A percentile compares a stretch with the other conserved stretches of the same genome.
These are phyloP conservation scores for Claviceps spartinae DNA, from an alignment of 2,329 filamentous ascomycete genomes.

Conservation along the genomic window DNA sequence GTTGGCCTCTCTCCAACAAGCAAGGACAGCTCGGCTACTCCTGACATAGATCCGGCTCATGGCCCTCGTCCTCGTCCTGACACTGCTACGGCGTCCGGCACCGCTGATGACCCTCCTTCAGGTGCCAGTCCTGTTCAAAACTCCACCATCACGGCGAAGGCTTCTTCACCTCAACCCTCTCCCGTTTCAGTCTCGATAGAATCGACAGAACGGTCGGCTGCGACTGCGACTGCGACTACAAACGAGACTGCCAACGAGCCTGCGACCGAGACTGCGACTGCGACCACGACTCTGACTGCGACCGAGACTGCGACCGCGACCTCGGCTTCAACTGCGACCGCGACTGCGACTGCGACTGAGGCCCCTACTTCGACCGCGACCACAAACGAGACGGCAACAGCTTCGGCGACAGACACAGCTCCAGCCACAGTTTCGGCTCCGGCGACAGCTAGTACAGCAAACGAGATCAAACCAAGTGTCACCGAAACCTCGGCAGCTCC, in stretches of 20 bases:
- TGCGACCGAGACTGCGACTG: neutral
- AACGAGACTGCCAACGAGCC: neutral
- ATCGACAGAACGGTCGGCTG: neutral
- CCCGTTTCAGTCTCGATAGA: slow-evolving; percentile 1
- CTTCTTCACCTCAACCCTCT: slow-evolving; percentile 4
- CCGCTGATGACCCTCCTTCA: slow-evolving; percentile 7
- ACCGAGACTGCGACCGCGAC: neutral
- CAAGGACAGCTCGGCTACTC: slow-evolving; percentile 11
- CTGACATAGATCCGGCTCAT: slow-evolving; percentile 9
- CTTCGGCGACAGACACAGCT: neutral
- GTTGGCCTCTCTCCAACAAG: slow-evolving; percentile 12
- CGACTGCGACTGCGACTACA: neutral
- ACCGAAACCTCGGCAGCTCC: neutral
- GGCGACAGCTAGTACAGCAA: neutral
- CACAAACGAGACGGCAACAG: neutral
- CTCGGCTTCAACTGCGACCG: neutral
- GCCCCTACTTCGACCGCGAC: neutral
- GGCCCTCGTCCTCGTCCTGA: slow-evolving; percentile 4
- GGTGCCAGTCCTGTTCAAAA: slow-evolving; percentile 2
- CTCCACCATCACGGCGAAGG: neutral
- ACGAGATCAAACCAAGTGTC: neutral
- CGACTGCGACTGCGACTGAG: neutral
- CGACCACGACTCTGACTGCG: neutral
- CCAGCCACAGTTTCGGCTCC: neutral
- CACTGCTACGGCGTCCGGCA: slow-evolving; percentile 1